Percentiles rank a stretch among this genome's conserved stretches.
These are phyloP conservation scores for Lagenaria siceraria DNA, from an alignment of 306 rosid genomes.

Conservation along the genomic window DNA sequence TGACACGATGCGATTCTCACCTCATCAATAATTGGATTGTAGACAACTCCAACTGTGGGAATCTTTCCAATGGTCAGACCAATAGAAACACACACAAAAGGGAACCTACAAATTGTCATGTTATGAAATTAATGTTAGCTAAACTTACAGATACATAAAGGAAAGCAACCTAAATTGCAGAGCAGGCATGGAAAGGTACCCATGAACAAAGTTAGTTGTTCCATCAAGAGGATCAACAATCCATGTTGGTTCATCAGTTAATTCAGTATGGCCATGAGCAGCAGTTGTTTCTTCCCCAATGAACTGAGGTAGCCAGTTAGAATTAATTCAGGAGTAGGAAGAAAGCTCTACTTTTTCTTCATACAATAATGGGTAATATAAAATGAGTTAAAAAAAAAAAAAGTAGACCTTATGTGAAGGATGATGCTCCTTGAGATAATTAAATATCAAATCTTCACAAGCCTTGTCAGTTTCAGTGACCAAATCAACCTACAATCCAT, in stretches of 20 bases:
- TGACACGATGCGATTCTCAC: constrained; percentile 24
- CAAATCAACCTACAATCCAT: constrained; percentile 71
- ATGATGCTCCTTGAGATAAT: constrained; percentile 59
- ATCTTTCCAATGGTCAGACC: constrained; percentile 82
- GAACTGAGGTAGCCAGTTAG: constrained; percentile 35
- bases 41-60: constrained; percentile 85
- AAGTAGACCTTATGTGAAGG: constrained; percentile 73
- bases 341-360: background rate
- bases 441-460: constrained; percentile 80
- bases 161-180: constrained; percentile 12
- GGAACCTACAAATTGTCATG: constrained; percentile 44
- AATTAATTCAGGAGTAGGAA: background rate
- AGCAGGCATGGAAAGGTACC: constrained; percentile 38
- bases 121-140: background rate
- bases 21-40: constrained; percentile 89
- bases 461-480: constrained; percentile 98
- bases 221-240: constrained; percentile 98
- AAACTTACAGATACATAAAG: background rate
- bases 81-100: constrained; percentile 88
- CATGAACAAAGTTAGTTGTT: constrained; percentile 93
- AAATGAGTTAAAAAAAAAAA: background rate
- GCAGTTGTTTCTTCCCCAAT: constrained; percentile 98
- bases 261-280: constrained; percentile 68
- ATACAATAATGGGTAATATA: background rate
- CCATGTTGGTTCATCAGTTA: constrained; percentile 95